phyloP scores from a whole-genome alignment of 2,329 filamentous ascomycete species.

The Cladosporium sp. region DNA sequence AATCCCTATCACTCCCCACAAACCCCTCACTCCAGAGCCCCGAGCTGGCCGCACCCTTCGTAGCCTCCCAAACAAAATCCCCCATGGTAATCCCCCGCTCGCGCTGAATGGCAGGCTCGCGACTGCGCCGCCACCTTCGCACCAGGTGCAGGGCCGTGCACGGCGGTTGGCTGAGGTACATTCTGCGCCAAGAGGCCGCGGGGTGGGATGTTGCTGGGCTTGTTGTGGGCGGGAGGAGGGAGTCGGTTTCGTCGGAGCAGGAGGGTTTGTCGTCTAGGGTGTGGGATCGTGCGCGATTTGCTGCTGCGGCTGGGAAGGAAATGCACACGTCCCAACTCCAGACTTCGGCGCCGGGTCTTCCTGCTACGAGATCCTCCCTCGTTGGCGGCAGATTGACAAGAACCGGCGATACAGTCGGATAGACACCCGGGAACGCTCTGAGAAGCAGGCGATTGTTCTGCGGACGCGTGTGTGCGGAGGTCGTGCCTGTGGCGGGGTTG shows the following conservation, averaged over 20 bases:
- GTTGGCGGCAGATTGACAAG: constrained; percentile 22
- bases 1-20: constrained; percentile 30
- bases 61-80: constrained; percentile 26
- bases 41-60: constrained; percentile 8
- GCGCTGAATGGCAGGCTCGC: constrained; percentile 23
- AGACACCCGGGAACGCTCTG: constrained; percentile 29
- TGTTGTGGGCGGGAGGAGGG: constrained; percentile 12
- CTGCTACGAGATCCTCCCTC: constrained; percentile 9
- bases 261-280: not conserved
- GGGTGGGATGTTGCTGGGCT: constrained; percentile 23
- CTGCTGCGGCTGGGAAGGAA: constrained; percentile 25
- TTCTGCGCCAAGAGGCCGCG: constrained; percentile 31
- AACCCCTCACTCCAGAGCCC: constrained; percentile 27
- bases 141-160: constrained; percentile 29
- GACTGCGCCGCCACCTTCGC: constrained; percentile 25
- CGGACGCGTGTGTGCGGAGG: constrained; percentile 24
- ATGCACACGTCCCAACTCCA: constrained; percentile 33
- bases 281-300: not conserved
- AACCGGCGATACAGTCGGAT: constrained; percentile 31
- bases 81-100: constrained; percentile 31
- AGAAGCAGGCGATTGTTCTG: constrained; percentile 33
- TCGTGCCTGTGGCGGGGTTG: constrained; percentile 5
- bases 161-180: constrained; percentile 33
- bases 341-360: constrained; percentile 18
- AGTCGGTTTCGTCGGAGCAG: not conserved